Evolutionary conservation across 2,329 filamentous ascomycete species (phyloP), one percentile per base, ranked within the genome.

Genomic region (Berkeleyomyces rouxiae): DNA sequence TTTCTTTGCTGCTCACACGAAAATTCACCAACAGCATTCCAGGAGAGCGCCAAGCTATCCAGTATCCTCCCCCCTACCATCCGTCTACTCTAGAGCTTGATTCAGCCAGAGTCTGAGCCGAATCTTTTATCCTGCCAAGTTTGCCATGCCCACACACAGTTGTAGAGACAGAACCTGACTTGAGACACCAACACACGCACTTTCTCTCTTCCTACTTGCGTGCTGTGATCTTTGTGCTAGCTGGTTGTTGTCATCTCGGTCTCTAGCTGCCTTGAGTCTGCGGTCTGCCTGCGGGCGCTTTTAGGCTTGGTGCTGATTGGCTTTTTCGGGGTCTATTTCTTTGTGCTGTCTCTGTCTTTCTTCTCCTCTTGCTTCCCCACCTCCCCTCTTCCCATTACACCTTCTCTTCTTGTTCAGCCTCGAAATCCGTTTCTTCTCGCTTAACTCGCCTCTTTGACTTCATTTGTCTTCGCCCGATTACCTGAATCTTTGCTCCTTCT

Each of bases 391-490:
- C n/a, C 10, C 59, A 9, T 61, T 31, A 42, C 13, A 3, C 37
- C 37, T 53, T 55, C 36, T 62, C 49, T 37, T 58, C 44, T 65
- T 47, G 57, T 47, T 60, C 37, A 16, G 61, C 46, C 44, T 57
- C 23, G 23, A 23, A 23, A 23, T 53, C 49, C 10, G 37, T 16
- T n/a, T 44, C 40, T 40, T 60, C 40, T 63, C 58, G 47, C 62
- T 53, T 63, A 63, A 49, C 42, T 55, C 47, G 46, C 39, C 36
- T 64, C 42, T 53, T 58, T 43, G 33, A 37, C 31, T 7, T 53
- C 13, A 36, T 33, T n/a, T n/a, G 36, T 31, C 10, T 33, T 53
- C 10, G 31, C 7, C 49, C 49, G 13, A 53, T 31, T 55, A n/a
- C n/a, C 33, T 31, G 39, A 31, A 23, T 44, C 40, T n/a, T 57